A percentile compares a stretch with the other conserved stretches of the same genome.
phyloP scores from a whole-genome alignment of 1,139 yeast genomes.

The Suhomyces panamericanus region DNA sequence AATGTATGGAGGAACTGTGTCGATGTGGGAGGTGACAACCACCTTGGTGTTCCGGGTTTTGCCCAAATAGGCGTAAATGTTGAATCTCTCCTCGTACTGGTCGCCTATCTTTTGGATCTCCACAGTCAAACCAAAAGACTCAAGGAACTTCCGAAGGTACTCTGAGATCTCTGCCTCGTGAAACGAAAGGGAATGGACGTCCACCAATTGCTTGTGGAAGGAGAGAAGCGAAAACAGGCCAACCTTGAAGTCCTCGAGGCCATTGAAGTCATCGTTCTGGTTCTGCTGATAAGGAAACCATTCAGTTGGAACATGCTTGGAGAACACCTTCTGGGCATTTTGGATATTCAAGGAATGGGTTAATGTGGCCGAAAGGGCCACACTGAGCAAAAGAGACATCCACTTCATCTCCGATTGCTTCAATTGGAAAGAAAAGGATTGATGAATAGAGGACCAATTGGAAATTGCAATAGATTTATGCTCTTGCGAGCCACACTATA shows the following conservation, averaged over 20 bases:
- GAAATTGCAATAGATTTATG: too few species aligned
- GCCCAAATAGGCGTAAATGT: slow-evolving; percentile 61
- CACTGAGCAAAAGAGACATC: neutral
- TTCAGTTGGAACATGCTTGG: neutral
- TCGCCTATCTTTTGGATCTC: slow-evolving; percentile 42
- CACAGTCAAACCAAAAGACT: slow-evolving; percentile 49
- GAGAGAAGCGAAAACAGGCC: slow-evolving; percentile 18
- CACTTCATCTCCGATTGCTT: neutral
- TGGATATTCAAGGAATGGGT: neutral
- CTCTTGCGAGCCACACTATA: too few species aligned
- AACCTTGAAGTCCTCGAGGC: slow-evolving; percentile 14
- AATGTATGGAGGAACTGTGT: slow-evolving; percentile 69
- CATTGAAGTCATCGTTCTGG: slow-evolving; percentile 1
- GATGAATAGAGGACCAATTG: too few species aligned
- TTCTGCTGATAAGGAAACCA: neutral
- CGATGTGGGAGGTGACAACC: slow-evolving; percentile 64
- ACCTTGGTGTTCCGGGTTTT: slow-evolving; percentile 46
- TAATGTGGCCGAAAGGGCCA: neutral
- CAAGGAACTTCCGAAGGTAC: slow-evolving; percentile 35
- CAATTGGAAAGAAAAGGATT: too few species aligned
- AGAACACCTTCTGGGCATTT: slow-evolving; percentile 5
- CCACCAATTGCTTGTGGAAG: slow-evolving; percentile 19
- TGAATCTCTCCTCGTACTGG: slow-evolving; percentile 36
- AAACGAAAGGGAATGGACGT: slow-evolving; percentile 17
- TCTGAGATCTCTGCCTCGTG: slow-evolving; percentile 16